Conservation (phyloP, 306 rosid species). For the Carpinus viminea region DNA sequence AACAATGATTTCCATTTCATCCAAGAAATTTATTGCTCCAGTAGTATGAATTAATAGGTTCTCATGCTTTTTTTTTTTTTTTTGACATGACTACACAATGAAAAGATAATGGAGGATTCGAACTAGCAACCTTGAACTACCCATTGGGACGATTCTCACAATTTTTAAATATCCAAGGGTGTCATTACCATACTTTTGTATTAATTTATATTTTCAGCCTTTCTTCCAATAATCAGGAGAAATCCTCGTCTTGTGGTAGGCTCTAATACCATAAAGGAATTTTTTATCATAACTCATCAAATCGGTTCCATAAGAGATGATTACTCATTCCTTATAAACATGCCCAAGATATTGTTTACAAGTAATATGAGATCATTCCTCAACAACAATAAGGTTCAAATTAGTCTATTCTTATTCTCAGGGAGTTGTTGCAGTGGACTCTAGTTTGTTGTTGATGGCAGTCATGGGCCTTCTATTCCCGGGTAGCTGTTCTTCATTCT, state of each 20-base stretch:
- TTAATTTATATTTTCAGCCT: not conserved
- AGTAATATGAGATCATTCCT: no score
- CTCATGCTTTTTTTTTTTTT: not conserved
- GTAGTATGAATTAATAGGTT: not conserved
- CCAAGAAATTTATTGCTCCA: not conserved
- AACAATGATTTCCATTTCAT: not conserved
- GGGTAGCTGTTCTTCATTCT: conserved; percentile 53
- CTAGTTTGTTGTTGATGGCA: conserved; percentile 66
- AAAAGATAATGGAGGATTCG: no score
- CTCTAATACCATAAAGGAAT: no score
- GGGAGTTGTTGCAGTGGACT: conserved; percentile 54
- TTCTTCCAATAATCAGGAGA: not conserved
- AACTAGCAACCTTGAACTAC: no score
- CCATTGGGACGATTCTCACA: no score
- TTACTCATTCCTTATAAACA: no score
- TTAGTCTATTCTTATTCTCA: not conserved
- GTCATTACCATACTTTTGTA: not conserved
- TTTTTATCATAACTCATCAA: no score
- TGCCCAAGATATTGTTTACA: not conserved
- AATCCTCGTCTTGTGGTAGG: not conserved
- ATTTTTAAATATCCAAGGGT: not conserved
- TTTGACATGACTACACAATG: no score
- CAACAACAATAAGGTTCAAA: not conserved
- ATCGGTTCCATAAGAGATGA: no score
- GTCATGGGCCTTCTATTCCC: conserved; percentile 71